Percentiles rank a stretch among this genome's conserved stretches.
Evolutionary conservation across 352 stramenopile genomes (phyloP).

Genomic region (Phytophthora sansomeana): DNA sequence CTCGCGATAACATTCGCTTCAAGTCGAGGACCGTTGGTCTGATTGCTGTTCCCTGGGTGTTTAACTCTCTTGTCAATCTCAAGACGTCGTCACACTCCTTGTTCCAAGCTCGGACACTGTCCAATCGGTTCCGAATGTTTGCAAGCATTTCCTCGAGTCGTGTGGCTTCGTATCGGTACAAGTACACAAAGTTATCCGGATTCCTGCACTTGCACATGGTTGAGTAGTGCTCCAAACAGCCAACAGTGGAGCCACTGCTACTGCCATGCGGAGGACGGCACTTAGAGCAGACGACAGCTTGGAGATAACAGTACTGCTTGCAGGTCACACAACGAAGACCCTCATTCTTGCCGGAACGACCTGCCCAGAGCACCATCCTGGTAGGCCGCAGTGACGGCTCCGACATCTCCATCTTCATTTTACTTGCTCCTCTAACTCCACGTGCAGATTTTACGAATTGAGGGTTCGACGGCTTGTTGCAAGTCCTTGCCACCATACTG

Average conservation of each 20-base stretch:
- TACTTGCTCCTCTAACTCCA: constrained; percentile 36
- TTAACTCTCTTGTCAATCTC: neutral
- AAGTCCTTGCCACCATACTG: constrained; percentile 41
- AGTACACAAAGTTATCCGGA: constrained; percentile 62
- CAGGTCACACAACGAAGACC: constrained; percentile 77
- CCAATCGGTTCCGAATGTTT: constrained; percentile 43
- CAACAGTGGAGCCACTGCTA: constrained; percentile 45
- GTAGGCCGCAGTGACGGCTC: constrained; percentile 50
- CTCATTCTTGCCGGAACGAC: constrained; percentile 77
- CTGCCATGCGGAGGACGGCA: constrained; percentile 63
- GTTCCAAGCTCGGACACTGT: constrained; percentile 54
- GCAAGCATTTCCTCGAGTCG: constrained; percentile 51
- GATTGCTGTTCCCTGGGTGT: neutral
- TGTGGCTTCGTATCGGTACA: constrained; percentile 59
- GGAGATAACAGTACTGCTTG: constrained; percentile 89
- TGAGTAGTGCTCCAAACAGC: constrained; percentile 75
- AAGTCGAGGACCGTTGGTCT: constrained; percentile 35
- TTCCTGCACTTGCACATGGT: constrained; percentile 83
- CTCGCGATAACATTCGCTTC: constrained; percentile 42
- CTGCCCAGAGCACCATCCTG: constrained; percentile 85
- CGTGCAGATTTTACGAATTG: constrained; percentile 15
- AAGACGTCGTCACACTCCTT: constrained; percentile 41
- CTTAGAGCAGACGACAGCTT: constrained; percentile 81
- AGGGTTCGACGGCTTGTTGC: constrained; percentile 28
- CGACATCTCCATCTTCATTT: constrained; percentile 24